phyloP scores from a whole-genome alignment of 768 basidiomycete species.

The Calocera viscosa region DNA sequence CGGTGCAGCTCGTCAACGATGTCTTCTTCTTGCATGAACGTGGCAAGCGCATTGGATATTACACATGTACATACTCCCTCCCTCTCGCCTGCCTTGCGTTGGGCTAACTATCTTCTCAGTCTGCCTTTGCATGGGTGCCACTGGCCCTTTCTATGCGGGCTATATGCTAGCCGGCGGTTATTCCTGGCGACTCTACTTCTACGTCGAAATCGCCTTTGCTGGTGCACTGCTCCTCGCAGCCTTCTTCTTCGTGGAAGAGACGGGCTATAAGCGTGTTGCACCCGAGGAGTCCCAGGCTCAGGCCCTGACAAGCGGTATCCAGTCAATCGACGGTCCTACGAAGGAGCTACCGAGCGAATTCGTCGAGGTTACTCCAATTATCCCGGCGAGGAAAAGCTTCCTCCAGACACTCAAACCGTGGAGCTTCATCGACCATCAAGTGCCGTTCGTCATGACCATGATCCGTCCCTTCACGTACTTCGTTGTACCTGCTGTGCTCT shows the following conservation, averaged over 20 bases:
- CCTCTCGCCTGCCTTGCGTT: neutral
- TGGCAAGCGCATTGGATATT: constrained; percentile 11
- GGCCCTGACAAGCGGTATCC: neutral
- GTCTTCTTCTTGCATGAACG: constrained; percentile 13
- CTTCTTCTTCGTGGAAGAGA: constrained; percentile 13
- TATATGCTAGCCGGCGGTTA: constrained; percentile 11
- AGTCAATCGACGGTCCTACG: neutral
- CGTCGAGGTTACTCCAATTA: neutral
- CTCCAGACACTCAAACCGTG: constrained; percentile 6
- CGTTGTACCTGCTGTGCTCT: constrained; percentile 9
- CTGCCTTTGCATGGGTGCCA: constrained; percentile 9
- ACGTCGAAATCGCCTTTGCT: constrained; percentile 11
- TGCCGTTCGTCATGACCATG: constrained; percentile 7
- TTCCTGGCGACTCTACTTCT: constrained; percentile 12
- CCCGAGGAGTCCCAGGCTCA: neutral
- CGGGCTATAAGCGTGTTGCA: neutral
- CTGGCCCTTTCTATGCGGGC: constrained; percentile 11
- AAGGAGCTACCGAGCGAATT: neutral
- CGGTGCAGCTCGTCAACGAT: constrained; percentile 11
- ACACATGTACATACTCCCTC: neutral
- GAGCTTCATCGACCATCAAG: constrained; percentile 10
- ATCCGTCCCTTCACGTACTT: constrained; percentile 11
- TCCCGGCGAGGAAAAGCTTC: constrained; percentile 5
- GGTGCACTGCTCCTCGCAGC: constrained; percentile 4
- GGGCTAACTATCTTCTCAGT: neutral